Evolutionary conservation across 169 alveolate genomes (phyloP), one percentile per base, ranked within the genome.

Genomic region (Eimeria praecox): DNA sequence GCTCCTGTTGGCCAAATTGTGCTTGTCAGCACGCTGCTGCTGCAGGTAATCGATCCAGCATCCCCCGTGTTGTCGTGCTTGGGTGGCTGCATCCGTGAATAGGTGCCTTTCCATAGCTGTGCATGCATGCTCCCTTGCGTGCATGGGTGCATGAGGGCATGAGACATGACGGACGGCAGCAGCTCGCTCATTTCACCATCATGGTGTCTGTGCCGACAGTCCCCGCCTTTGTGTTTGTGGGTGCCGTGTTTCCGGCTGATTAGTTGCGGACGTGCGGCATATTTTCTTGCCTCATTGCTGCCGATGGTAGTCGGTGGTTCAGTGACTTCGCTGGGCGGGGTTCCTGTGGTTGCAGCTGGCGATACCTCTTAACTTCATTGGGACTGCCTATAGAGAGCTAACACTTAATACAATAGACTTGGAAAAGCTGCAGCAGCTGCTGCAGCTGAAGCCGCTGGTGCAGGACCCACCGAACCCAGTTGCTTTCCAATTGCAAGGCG

Each of bases 1-100:
- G 52, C 95, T 38, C 98, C 98, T 12, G 92, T 97, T 10, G 97
- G 98, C 33, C 95, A 96, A 24, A 93, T 96, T 56, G 97, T 96
- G 30, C 86, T 96, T 49, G 97, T 96, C 83, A 96, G 96, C 75
- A 95, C 96, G 14, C 85, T 96, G 82, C 95, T 96, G 44, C 85
- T 96, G 90, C 96, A 85, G 94, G 96, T 85, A 64, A 49, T 24
- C 80, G 10, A n/a, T 27, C 30, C 35, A 52, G 12, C 77, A 35
- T 24, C 59, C 33, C n/a, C 44, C 42, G 18, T 33, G 71, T 44
- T 62, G 27, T 16, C 42, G 14, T n/a, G 64, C 69, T 2, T 56
- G 69, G n/a, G 30, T 77, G 33, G 52, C 59, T 77, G 6, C 87
- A 77, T 77, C 12, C 59, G 16, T 59, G 69, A 27, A 18, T 30